Conservation (phyloP, 2,329 filamentous ascomycete genomes). For the Penicillium oxalicum region DNA sequence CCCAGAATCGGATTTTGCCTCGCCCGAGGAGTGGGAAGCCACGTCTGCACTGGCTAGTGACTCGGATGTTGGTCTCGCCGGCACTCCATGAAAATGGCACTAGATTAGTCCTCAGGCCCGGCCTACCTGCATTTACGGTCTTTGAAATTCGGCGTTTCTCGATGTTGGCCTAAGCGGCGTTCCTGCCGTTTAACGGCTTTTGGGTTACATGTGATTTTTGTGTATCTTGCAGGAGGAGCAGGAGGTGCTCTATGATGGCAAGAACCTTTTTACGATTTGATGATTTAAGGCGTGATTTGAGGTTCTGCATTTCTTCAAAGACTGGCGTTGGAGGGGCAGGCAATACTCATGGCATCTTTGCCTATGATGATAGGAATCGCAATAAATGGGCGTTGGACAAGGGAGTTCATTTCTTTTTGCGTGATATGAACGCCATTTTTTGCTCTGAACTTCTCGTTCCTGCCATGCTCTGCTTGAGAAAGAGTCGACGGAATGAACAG, state of each 20-base stretch:
- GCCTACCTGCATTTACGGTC: background rate
- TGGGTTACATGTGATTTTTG: background rate
- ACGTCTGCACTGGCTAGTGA: conserved; percentile 38
- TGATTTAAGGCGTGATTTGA: conserved; percentile 4
- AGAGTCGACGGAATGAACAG: too few relatives aligned
- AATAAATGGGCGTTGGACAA: conserved; percentile 7
- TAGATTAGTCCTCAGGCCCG: background rate
- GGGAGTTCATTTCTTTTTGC: background rate
- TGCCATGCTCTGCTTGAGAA: too few relatives aligned
- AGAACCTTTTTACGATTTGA: conserved; percentile 10
- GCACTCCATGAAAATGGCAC: conserved; percentile 26
- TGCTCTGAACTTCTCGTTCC: background rate
- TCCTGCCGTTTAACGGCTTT: background rate
- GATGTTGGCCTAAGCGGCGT: background rate
- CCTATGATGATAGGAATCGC: background rate
- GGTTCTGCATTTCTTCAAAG: background rate
- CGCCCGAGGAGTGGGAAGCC: conserved; percentile 39
- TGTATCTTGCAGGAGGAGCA: conserved; percentile 7
- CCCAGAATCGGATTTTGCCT: conserved; percentile 37
- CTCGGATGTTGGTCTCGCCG: conserved; percentile 35
- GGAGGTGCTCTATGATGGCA: conserved; percentile 7
- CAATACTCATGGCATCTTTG: too few relatives aligned
- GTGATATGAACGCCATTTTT: background rate
- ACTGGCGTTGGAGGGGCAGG: conserved; percentile 1
- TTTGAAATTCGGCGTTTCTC: background rate